A percentile compares a stretch with the other conserved stretches of the same genome.
These are phyloP conservation scores for Arabidopsis arenosa DNA, from an alignment of 345 rosid genomes.

Conservation along the genomic window DNA sequence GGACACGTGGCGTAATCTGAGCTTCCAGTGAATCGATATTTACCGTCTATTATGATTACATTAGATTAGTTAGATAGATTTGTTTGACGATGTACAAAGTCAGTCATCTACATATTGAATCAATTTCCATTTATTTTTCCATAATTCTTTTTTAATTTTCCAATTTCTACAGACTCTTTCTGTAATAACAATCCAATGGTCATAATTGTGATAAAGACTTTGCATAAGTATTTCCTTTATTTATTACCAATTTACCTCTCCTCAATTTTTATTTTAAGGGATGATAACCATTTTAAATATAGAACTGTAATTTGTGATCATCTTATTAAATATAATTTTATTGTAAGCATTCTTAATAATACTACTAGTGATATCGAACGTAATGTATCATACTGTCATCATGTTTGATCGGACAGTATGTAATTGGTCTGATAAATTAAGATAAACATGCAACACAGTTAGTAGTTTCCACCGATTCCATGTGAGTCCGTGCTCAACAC, in stretches of 20 bases:
- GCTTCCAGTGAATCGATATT: background rate
- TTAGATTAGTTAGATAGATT: constrained; percentile 36
- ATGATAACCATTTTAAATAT: too few relatives aligned
- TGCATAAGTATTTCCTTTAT: too few relatives aligned
- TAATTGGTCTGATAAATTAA: too few relatives aligned
- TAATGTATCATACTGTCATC: too few relatives aligned
- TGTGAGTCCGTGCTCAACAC: constrained; percentile 27
- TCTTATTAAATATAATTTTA: too few relatives aligned
- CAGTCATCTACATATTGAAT: constrained; percentile 10
- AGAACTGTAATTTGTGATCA: too few relatives aligned
- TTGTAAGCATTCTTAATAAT: too few relatives aligned
- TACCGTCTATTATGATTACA: background rate
- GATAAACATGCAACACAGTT: background rate
- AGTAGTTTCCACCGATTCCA: too few relatives aligned
- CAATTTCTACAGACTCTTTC: background rate
- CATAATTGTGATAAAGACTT: constrained; percentile 6
- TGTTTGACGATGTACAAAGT: constrained; percentile 34
- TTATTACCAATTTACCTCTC: too few relatives aligned
- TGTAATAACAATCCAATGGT: constrained; percentile 18
- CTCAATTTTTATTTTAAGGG: too few relatives aligned
- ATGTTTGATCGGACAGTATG: too few relatives aligned
- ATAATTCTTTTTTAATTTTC: background rate
- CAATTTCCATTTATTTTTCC: constrained; percentile 14
- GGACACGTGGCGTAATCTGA: constrained; percentile 38
- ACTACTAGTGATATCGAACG: too few relatives aligned